phyloP scores from a whole-genome alignment of 1,139 yeast species.

The Pichia sp. region DNA sequence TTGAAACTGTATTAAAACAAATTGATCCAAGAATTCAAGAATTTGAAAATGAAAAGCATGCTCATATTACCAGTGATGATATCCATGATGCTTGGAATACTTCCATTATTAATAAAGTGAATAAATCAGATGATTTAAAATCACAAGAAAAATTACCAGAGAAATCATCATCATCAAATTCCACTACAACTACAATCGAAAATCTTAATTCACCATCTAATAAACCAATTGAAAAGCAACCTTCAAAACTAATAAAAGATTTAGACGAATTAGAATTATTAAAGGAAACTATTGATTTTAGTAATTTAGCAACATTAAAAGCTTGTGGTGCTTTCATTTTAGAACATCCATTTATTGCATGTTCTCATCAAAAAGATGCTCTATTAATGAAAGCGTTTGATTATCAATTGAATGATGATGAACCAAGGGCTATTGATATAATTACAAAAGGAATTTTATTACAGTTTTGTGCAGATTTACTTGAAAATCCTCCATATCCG shows the following conservation, averaged over 20 bases:
- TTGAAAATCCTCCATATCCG: conserved; percentile 18
- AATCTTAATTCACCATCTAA: conserved; percentile 31
- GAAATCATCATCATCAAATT: conserved; percentile 20
- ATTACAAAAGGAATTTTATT: conserved; percentile 76
- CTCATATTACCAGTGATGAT: conserved; percentile 83
- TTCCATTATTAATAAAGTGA: conserved; percentile 61
- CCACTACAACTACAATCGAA: conserved; percentile 28
- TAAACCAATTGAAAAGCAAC: conserved; percentile 11
- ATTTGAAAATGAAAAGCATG: conserved; percentile 62
- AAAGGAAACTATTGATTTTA: conserved; percentile 62
- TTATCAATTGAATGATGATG: conserved; percentile 58
- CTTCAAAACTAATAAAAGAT: conserved; percentile 29
- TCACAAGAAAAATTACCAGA: conserved; percentile 18
- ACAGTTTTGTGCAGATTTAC: conserved; percentile 61
- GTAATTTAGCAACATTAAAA: conserved; percentile 45
- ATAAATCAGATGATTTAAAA: conserved; percentile 30
- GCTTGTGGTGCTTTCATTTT: conserved; percentile 48
- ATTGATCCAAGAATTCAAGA: conserved; percentile 58
- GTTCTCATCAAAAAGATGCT: conserved; percentile 85
- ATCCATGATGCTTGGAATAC: conserved; percentile 91
- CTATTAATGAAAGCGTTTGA: conserved; percentile 92
- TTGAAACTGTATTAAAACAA: conserved; percentile 54
- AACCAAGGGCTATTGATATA: conserved; percentile 47
- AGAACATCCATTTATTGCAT: conserved; percentile 61
- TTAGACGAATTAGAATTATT: conserved; percentile 42